phyloP scores from a whole-genome alignment of 2,329 filamentous ascomycete genomes.

The Bipolaris zeicola region DNA sequence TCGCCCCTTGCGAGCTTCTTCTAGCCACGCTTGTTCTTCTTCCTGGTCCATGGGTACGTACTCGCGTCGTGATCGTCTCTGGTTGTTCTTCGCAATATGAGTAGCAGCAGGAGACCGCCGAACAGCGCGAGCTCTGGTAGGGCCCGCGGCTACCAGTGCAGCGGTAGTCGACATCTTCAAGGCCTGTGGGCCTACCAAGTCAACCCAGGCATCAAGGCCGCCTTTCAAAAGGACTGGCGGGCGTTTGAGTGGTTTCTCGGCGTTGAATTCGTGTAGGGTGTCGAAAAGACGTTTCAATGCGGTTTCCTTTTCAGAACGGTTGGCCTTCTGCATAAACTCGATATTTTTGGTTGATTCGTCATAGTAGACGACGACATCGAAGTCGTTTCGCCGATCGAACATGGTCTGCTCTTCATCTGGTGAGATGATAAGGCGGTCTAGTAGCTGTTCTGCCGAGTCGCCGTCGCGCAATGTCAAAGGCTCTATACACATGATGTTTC shows the following conservation, averaged over 20 bases:
- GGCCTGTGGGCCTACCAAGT: conserved; percentile 75
- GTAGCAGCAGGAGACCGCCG: conserved; percentile 59
- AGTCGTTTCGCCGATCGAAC: conserved; percentile 75
- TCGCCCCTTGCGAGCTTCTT: conserved; percentile 72
- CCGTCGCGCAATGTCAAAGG: conserved; percentile 75
- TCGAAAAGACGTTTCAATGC: conserved; percentile 76
- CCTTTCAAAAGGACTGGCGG: conserved; percentile 79
- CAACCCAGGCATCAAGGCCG: conserved; percentile 84
- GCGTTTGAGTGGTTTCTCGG: conserved; percentile 72
- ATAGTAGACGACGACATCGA: conserved; percentile 89
- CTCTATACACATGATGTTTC: conserved; percentile 87
- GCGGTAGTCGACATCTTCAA: conserved; percentile 63
- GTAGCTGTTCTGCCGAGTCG: conserved; percentile 66
- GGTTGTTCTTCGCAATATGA: conserved; percentile 58
- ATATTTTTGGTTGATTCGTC: conserved; percentile 70
- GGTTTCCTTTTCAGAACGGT: conserved; percentile 47
- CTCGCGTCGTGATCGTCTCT: conserved; percentile 62
- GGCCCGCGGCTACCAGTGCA: conserved; percentile 55
- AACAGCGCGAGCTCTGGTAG: conserved; percentile 55
- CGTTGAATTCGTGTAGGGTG: conserved; percentile 83
- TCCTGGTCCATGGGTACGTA: conserved; percentile 77
- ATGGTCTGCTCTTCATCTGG: conserved; percentile 75
- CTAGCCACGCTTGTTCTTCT: conserved; percentile 81
- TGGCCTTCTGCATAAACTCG: conserved; percentile 60
- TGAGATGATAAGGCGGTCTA: conserved; percentile 72